Base-by-base conservation (phyloP, 1,139 yeast species). In the Yamadazyma sp. region DNA sequence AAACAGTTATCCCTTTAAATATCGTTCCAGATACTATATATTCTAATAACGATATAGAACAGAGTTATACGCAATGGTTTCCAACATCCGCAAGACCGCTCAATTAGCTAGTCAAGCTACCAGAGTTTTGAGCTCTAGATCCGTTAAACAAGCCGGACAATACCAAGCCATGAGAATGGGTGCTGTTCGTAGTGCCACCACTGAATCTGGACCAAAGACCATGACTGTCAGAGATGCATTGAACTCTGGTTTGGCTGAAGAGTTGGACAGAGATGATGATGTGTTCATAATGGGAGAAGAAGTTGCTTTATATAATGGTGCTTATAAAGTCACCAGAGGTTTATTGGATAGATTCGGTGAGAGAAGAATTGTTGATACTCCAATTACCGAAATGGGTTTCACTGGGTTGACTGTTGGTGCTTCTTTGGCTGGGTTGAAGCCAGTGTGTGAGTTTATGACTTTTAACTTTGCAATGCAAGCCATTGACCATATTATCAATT, bases 401-500 rank as follows among this genome's bases (percentile, higher is more conserved):
- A 84, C 98, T 40, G 99, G 99, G 59, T 72, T 92, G 53, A 87
- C 97, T 53, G 95, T 89, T 33, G 99, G 99, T 69, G 92, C 97
- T 39, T 95, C 98, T 11, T 81, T 92, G 62, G 92, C 95, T 41
- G 98, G 98, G 40, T 82, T 92, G 61, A 88, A 88, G 71, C 99
- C 99, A 55, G 80, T 92, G 54, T 88, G 95, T 64, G 99, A 92
- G 72, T 92, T 92, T 70, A 92, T 92, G 99, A 92, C 98, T 29
- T 90, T 90, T 74, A 92, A 94, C 79, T 92, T 94, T 64, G 97
- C 98, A 59, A 89, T 92, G 98, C 98, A 92, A 75, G 86, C 98
- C 51, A 92, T 92, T 64, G 99, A 92, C 67, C 98, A 92, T 55
- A 92, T 92, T 65, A 79, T 92, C 70, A 92, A 92, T 78, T 90